phyloP scores from a whole-genome alignment of 371 early-diverging fungal genomes.

The Mucor saturninus region DNA sequence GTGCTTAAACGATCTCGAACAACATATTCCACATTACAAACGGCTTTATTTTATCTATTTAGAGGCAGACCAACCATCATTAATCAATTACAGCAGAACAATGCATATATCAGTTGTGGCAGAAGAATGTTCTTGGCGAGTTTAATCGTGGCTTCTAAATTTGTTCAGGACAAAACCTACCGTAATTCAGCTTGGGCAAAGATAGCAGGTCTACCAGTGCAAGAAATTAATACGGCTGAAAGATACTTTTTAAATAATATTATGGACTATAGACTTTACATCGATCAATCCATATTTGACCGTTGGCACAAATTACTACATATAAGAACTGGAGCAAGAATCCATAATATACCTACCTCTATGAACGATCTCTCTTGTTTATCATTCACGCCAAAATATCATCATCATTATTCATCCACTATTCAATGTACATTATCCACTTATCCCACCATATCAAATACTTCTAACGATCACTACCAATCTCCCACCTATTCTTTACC shows the following conservation, averaged over 20 bases:
- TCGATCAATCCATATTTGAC: slow-evolving; percentile 63
- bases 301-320: slow-evolving; percentile 50
- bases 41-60: slow-evolving; percentile 74
- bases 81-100: slow-evolving; percentile 30
- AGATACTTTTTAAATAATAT: slow-evolving; percentile 68
- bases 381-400: slow-evolving; percentile 13
- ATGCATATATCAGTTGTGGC: slow-evolving; percentile 62
- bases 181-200: slow-evolving; percentile 84
- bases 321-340: slow-evolving; percentile 43
- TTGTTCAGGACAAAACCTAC: slow-evolving; percentile 78
- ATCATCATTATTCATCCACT: neutral
- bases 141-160: slow-evolving; percentile 78
- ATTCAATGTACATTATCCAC: slow-evolving; percentile 3
- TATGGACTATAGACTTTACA: slow-evolving; percentile 76
- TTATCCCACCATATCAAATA: slow-evolving; percentile 8
- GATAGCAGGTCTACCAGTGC: slow-evolving; percentile 74
- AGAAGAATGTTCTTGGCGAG: slow-evolving; percentile 84
- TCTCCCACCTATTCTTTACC: slow-evolving; percentile 28
- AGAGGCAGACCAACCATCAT: slow-evolving; percentile 48
- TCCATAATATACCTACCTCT: slow-evolving; percentile 20
- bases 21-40: slow-evolving; percentile 81
- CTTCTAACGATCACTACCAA: neutral
- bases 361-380: slow-evolving; percentile 22
- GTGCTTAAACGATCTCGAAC: slow-evolving; percentile 77
- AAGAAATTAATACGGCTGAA: slow-evolving; percentile 78